These are phyloP conservation scores for Zea luxurians DNA, from an alignment of 176 grass and related monocot species.

Conservation along the genomic window DNA sequence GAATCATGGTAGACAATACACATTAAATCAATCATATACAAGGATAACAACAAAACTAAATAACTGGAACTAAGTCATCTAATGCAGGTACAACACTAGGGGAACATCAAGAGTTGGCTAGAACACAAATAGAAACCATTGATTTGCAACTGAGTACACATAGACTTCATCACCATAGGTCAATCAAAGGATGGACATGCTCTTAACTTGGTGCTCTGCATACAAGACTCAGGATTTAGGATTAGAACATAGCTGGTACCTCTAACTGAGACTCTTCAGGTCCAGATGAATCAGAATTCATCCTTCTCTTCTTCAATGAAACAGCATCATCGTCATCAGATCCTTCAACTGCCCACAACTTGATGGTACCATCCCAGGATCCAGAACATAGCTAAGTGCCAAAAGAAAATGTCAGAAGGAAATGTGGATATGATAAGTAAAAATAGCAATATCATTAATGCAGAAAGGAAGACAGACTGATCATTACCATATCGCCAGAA, in stretches of 20 bases:
- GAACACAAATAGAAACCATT: constrained; percentile 7
- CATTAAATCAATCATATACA: constrained; percentile 10
- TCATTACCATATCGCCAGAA: constrained; percentile 70
- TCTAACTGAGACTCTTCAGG: constrained; percentile 76
- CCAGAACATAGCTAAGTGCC: constrained; percentile 80
- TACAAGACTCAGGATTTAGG: constrained; percentile 12
- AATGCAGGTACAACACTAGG: neutral
- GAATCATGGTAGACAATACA: neutral
- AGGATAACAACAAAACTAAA: neutral
- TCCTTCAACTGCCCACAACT: constrained; percentile 72
- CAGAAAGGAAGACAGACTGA: constrained; percentile 21
- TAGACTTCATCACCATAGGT: neutral
- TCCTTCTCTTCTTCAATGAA: constrained; percentile 89
- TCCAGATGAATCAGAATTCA: constrained; percentile 57
- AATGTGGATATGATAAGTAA: constrained; percentile 6
- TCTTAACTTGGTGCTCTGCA: too few species aligned
- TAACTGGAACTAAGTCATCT: neutral
- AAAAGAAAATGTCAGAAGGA: constrained; percentile 27
- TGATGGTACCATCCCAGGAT: constrained; percentile 93
- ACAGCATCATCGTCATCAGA: constrained; percentile 66
- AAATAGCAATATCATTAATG: neutral
- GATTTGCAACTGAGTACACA: neutral
- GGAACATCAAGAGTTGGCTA: neutral
- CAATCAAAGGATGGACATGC: neutral
- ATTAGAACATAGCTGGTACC: constrained; percentile 49